Percentiles rank a stretch among this genome's conserved stretches.
phyloP scores from a whole-genome alignment of 305 asterid genomes.

The Plantago coronopus region DNA sequence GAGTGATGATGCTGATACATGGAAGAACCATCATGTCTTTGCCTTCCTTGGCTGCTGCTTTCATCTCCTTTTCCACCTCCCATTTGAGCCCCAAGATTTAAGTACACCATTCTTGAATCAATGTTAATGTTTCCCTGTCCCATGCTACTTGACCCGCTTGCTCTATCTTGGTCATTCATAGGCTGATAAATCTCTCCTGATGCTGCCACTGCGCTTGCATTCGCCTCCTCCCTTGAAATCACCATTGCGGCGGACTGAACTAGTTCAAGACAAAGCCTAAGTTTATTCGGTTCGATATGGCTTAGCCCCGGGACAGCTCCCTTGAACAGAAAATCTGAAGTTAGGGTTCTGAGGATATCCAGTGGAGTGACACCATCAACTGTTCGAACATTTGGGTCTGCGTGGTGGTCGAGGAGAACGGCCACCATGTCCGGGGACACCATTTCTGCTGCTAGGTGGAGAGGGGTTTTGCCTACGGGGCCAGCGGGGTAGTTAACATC shows the following conservation, averaged over 20 bases:
- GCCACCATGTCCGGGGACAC: slow-evolving; percentile 98
- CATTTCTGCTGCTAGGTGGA: slow-evolving; percentile 86
- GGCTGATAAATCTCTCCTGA: slow-evolving; percentile 43
- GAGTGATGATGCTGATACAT: slow-evolving; percentile 56
- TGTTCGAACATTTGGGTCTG: slow-evolving; percentile 75
- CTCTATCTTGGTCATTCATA: slow-evolving; percentile 43
- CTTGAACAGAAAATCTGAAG: slow-evolving; percentile 81
- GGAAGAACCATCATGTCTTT: slow-evolving; percentile 18
- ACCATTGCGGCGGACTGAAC: slow-evolving; percentile 93
- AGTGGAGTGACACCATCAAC: slow-evolving; percentile 74
- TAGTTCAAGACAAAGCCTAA: slow-evolving; percentile 78
- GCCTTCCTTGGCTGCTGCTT: slow-evolving; percentile 40
- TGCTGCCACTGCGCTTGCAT: slow-evolving; percentile 35
- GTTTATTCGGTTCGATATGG: slow-evolving; percentile 83
- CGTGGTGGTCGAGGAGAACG: slow-evolving; percentile 91
- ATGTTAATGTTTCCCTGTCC: slow-evolving; percentile 32
- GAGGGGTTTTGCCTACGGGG: slow-evolving; percentile 71
- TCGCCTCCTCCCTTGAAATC: slow-evolving; percentile 81
- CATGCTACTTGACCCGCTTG: slow-evolving; percentile 26
- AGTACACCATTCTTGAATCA: slow-evolving; percentile 81
- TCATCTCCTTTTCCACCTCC: slow-evolving; percentile 53
- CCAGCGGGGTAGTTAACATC: slow-evolving; percentile 87
- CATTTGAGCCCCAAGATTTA: slow-evolving; percentile 71
- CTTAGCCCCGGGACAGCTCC: slow-evolving; percentile 87
- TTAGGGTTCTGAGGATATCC: slow-evolving; percentile 83